A percentile compares a stretch with the other conserved stretches of the same genome.
phyloP scores from a whole-genome alignment of 306 rosid genomes.

The Coriaria nepalensis region DNA sequence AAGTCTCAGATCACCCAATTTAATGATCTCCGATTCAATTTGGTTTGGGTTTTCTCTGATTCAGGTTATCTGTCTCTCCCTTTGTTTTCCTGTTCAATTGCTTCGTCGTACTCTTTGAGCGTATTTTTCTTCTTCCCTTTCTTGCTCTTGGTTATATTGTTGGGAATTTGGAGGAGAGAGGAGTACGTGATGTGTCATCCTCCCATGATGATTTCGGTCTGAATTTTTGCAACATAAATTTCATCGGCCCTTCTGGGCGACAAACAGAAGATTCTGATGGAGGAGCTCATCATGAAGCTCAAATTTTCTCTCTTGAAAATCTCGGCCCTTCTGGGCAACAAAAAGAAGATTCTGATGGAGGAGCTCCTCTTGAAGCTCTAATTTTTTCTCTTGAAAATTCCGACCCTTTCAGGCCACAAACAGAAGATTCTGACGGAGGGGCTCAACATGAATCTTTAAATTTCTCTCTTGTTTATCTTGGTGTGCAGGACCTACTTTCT shows the following conservation, averaged over 20 bases:
- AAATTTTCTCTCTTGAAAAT: conserved; percentile 38
- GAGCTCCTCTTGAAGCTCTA: background rate
- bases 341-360: too few species aligned
- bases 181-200: conserved; percentile 18
- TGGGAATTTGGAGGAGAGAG: conserved; percentile 23
- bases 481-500: conserved; percentile 52
- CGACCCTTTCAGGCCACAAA: conserved; percentile 8
- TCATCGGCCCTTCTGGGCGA: too few species aligned
- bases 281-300: conserved; percentile 37
- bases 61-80: background rate
- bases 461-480: conserved; percentile 44
- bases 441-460: conserved; percentile 39
- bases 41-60: background rate
- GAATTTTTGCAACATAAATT: conserved; percentile 12
- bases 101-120: background rate
- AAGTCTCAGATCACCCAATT: too few species aligned
- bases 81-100: background rate
- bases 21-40: background rate
- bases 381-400: background rate
- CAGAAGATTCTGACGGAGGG: conserved; percentile 25
- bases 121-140: background rate
- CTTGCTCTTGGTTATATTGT: conserved; percentile 11
- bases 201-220: conserved; percentile 18
- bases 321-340: too few species aligned
- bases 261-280: conserved; percentile 22